These are phyloP conservation scores for Phyllostachys edulis DNA, from an alignment of 176 grass and related monocot species.

Conservation along the genomic window DNA sequence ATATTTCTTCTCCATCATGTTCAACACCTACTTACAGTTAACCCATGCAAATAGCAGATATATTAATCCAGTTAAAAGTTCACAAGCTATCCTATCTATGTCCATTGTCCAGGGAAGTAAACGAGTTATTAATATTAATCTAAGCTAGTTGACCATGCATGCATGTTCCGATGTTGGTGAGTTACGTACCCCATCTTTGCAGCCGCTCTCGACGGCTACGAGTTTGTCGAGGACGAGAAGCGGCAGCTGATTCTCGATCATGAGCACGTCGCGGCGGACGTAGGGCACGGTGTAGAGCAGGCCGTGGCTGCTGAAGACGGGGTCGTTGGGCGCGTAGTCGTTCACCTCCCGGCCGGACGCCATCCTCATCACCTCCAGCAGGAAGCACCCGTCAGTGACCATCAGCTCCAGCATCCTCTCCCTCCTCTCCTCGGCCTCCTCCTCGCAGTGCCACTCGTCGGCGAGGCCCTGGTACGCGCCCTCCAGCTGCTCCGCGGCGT, in stretches of 20 bases:
- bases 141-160: too few relatives aligned
- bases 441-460: slow-evolving; percentile 31
- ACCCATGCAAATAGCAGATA: too few relatives aligned
- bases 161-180: background rate
- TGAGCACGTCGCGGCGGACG: slow-evolving; percentile 75
- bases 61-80: too few relatives aligned
- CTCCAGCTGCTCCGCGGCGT: slow-evolving; percentile 21
- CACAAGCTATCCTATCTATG: too few relatives aligned
- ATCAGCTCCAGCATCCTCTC: slow-evolving; percentile 54
- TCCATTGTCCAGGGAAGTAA: too few relatives aligned
- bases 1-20: background rate
- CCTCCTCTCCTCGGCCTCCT: background rate
- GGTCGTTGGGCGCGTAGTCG: slow-evolving; percentile 63
- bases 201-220: slow-evolving; percentile 42
- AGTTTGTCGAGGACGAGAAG: slow-evolving; percentile 62
- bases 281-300: slow-evolving; percentile 66
- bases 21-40: background rate
- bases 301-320: slow-evolving; percentile 69
- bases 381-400: slow-evolving; percentile 78
- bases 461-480: slow-evolving; percentile 52
- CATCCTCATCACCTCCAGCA: slow-evolving; percentile 74
- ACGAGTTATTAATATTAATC: too few relatives aligned
- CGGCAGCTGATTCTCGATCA: slow-evolving; percentile 86
- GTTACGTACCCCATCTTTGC: slow-evolving; percentile 29
- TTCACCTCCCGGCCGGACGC: slow-evolving; percentile 30